phyloP scores from a whole-genome alignment of 108 stramenopile genomes.

The Tribonema minus region DNA sequence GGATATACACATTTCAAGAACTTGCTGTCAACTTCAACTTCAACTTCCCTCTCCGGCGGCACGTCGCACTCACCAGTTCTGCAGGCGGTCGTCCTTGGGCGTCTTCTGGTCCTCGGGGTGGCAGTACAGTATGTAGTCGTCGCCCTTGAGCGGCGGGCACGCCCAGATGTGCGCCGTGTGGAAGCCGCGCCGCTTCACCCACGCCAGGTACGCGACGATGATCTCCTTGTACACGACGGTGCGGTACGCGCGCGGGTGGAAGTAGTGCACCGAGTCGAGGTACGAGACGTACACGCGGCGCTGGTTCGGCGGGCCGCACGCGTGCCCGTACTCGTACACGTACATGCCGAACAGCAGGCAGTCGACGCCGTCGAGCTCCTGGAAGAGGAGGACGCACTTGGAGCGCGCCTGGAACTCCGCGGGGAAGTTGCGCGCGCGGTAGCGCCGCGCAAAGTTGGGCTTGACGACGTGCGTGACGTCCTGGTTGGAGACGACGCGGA shows the following conservation, averaged over 20 bases:
- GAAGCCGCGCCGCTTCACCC: conserved; percentile 84
- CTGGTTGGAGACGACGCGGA: no score
- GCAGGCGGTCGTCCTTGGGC: conserved; percentile 78
- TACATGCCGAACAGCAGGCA: conserved; percentile 92
- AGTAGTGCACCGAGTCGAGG: conserved; percentile 88
- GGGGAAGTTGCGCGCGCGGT: no score
- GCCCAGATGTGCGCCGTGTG: conserved; percentile 96
- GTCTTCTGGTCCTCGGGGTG: conserved; percentile 58
- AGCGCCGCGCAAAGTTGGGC: no score
- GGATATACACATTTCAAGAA: no score
- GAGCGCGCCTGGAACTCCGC: no score
- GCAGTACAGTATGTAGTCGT: conserved; percentile 80
- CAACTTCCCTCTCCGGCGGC: no score
- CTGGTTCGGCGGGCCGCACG: conserved; percentile 84
- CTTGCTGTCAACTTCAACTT: no score
- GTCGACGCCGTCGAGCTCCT: conserved; percentile 88
- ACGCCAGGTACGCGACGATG: conserved; percentile 80
- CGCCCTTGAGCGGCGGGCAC: conserved; percentile 89
- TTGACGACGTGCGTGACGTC: no score
- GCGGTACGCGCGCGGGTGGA: conserved; percentile 73
- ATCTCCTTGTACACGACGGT: conserved; percentile 82
- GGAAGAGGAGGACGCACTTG: conserved; percentile 69
- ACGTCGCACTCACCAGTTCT: conserved; percentile 72
- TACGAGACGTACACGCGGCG: conserved; percentile 89
- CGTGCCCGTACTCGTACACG: conserved; percentile 89